A percentile compares a stretch with the other conserved stretches of the same genome.
phyloP scores from a whole-genome alignment of 2,329 filamentous ascomycete genomes.

The Talaromyces rugulosus region DNA sequence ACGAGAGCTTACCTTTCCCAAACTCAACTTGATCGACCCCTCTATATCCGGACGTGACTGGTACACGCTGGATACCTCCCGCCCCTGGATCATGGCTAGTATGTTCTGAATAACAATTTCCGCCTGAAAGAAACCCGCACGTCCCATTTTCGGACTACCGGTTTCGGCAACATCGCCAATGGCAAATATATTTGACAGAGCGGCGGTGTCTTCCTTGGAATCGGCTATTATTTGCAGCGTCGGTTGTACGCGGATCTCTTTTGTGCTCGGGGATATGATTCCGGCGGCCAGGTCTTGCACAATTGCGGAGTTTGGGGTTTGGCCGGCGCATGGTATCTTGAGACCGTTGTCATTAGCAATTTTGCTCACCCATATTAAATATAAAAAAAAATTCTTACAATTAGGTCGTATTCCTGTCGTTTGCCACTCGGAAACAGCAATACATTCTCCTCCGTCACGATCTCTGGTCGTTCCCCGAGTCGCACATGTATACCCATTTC shows the following conservation, averaged over 20 bases:
- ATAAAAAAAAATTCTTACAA: background rate
- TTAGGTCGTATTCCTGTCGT: background rate
- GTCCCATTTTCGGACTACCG: conserved; percentile 3
- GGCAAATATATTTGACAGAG: background rate
- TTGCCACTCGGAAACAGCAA: background rate
- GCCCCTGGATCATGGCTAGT: background rate
- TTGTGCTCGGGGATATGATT: background rate
- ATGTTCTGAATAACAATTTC: conserved; percentile 4
- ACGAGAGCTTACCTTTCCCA: conserved; percentile 1
- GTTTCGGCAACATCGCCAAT: conserved; percentile 7
- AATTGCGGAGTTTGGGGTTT: background rate
- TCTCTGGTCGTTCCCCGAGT: background rate
- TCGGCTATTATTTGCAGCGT: conserved; percentile 1
- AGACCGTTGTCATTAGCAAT: background rate
- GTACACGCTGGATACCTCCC: background rate
- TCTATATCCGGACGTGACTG: background rate
- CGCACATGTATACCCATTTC: conserved; percentile 1
- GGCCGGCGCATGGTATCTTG: conserved; percentile 4
- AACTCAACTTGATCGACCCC: background rate
- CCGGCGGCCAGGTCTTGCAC: background rate
- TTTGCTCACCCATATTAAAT: background rate
- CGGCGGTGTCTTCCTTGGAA: background rate
- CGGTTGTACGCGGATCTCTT: background rate
- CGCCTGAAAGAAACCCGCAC: conserved; percentile 2
- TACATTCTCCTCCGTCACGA: background rate